Percentiles rank a stretch among this genome's conserved stretches.
Conservation (phyloP, 176 grass and related monocot species). For the Ananas comosus region DNA sequence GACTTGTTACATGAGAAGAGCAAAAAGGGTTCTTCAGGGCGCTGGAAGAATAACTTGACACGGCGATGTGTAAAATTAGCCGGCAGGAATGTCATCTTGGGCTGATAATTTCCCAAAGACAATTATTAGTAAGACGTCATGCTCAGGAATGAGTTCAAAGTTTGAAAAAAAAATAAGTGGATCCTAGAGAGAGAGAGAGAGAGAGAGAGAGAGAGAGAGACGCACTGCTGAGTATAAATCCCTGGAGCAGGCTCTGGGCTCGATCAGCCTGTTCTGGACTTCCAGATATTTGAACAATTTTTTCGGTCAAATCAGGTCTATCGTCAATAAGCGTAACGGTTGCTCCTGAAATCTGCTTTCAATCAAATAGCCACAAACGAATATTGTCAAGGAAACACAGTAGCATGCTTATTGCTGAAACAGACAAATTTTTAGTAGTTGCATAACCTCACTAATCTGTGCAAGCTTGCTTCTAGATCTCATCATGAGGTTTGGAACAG, state of each 20-base stretch:
- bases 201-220: slow-evolving; percentile 13
- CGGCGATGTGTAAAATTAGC: slow-evolving; percentile 11
- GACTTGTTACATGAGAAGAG: no score
- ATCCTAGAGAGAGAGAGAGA: neutral
- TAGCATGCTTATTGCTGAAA: neutral
- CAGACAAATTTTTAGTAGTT: slow-evolving; percentile 10
- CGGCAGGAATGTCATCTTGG: slow-evolving; percentile 58
- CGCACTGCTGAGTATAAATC: slow-evolving; percentile 97
- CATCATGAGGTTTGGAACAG: slow-evolving; percentile 72
- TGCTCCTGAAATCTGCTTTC: slow-evolving; percentile 83
- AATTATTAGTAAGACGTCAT: neutral
- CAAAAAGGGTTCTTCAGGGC: no score
- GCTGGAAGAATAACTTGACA: no score
- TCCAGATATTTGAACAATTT: slow-evolving; percentile 86
- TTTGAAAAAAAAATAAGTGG: slow-evolving; percentile 5
- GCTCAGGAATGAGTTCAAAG: neutral
- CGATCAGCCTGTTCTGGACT: slow-evolving; percentile 81
- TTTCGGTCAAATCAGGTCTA: slow-evolving; percentile 41
- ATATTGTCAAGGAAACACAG: neutral
- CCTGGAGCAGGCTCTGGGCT: slow-evolving; percentile 82
- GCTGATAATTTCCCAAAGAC: slow-evolving; percentile 29
- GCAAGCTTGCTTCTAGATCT: slow-evolving; percentile 93
- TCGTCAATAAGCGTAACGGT: slow-evolving; percentile 64
- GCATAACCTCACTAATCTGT: slow-evolving; percentile 79
- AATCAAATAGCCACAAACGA: slow-evolving; percentile 15